Conservation (phyloP, 2,329 filamentous ascomycete genomes). For the Lomentospora prolificans region DNA sequence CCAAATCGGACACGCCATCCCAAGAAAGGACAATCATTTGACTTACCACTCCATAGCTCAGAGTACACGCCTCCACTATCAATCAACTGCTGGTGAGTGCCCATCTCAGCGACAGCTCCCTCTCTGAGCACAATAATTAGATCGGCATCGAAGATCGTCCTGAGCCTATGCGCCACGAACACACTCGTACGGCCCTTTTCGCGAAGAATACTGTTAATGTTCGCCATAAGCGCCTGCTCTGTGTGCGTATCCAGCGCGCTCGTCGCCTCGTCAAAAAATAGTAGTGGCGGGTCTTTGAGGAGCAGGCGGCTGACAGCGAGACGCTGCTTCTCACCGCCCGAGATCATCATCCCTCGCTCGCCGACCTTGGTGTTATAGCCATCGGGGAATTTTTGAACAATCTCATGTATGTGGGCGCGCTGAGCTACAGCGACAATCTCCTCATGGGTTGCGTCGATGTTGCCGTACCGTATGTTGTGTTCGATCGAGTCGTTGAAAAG, state of each 20-base stretch:
- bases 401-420: conserved; percentile 76
- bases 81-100: conserved; percentile 77
- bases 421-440: conserved; percentile 68
- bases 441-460: conserved; percentile 64
- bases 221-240: conserved; percentile 78
- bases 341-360: conserved; percentile 94
- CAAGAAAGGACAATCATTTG: background rate
- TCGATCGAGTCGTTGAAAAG: conserved; percentile 95
- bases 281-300: conserved; percentile 77
- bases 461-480: conserved; percentile 91
- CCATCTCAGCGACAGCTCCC: conserved; percentile 77
- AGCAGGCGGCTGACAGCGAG: conserved; percentile 75
- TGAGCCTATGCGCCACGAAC: conserved; percentile 84
- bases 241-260: conserved; percentile 89
- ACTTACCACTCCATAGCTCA: conserved; percentile 80
- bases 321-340: conserved; percentile 86
- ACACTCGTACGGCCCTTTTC: conserved; percentile 87
- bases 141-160: conserved; percentile 90
- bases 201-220: conserved; percentile 85
- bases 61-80: conserved; percentile 72
- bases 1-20: background rate
- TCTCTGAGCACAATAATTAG: conserved; percentile 84
- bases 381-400: conserved; percentile 69
- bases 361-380: conserved; percentile 87
- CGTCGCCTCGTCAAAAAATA: conserved; percentile 95